Percentiles rank a stretch among this genome's conserved stretches.
These are phyloP conservation scores for Aurinia saxatilis DNA, from an alignment of 345 rosid genomes.

Conservation along the genomic window DNA sequence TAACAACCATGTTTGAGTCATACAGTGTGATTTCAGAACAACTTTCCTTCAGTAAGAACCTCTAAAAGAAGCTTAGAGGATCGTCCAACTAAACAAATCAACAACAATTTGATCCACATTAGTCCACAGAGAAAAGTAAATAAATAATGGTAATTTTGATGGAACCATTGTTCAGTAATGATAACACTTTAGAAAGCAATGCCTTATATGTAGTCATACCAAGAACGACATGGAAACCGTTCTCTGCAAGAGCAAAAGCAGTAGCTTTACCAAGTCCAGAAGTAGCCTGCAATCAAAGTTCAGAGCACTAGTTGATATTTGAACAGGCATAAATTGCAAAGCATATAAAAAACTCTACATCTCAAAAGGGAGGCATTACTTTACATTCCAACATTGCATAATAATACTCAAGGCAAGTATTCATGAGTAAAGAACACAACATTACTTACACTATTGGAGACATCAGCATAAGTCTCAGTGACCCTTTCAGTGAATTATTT, in stretches of 20 bases:
- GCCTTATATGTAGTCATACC: too few relatives aligned
- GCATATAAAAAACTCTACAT: background rate
- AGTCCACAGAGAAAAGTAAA: background rate
- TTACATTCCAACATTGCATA: background rate
- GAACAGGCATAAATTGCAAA: too few relatives aligned
- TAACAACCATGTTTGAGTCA: too few relatives aligned
- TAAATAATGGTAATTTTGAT: too few relatives aligned
- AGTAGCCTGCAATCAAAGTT: conserved; percentile 43
- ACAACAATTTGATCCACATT: background rate
- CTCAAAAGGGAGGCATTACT: background rate
- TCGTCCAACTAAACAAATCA: conserved; percentile 57
- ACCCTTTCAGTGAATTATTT: too few relatives aligned
- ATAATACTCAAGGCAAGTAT: background rate
- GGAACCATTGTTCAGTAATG: too few relatives aligned
- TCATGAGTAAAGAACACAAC: background rate
- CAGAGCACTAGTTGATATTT: background rate
- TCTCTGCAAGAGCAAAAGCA: conserved; percentile 54
- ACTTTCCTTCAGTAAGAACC: too few relatives aligned
- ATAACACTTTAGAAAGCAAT: too few relatives aligned
- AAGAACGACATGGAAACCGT: conserved; percentile 64
- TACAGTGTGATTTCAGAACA: too few relatives aligned
- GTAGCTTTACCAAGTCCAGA: conserved; percentile 78
- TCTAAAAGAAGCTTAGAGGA: conserved; percentile 39
- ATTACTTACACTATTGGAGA: background rate
- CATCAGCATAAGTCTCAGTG: too few relatives aligned